Base-by-base conservation (phyloP, 1,284 basidiomycete genomes). In the Ceratobasidium sp. region DNA sequence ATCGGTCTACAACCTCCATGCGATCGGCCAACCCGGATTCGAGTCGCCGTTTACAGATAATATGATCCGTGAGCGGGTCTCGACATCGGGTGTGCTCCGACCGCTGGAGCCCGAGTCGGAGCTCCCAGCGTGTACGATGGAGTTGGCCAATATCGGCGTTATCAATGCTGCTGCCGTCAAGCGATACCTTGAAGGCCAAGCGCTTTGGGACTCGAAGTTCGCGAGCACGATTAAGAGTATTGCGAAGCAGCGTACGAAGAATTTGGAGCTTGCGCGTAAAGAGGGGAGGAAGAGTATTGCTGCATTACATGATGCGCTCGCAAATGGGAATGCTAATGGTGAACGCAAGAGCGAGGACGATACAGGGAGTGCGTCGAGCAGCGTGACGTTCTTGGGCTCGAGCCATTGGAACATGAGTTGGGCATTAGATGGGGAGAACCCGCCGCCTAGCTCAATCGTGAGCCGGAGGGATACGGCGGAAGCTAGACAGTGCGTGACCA, bases 31-130 rank as follows among this genome's bases (percentile, higher is more conserved):
- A 18, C 23, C 51, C n/a, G 49, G 61, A 6, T 75, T 60, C 63
- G 55, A 63, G n/a, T 81, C 79, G 18, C 78, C 77, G 3, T 81
- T 84, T 79, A 82, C 83, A 73, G 86, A 87, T 77, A 86, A 88
- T 73, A 93, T 94, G 90, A 95, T 99, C 79, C 90, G 97, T 46
- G 97, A 99, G 85, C 91, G 97, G 13, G 92, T 99, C 26, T 92
- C 93, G 23, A 92, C 93, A 3, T 88, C 89, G 28, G 97, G 97
- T 7, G 85, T 91, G 7, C 88, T 95, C 20, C 91, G 97, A 12
- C 89, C 93, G 0, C 88, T 99, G 80, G 97, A 98, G 83, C 87
- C 91, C 0, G 89, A 90, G 79, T 84, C 87, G 0, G 89, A 93
- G 64, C 87, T 99, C 0, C 85, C 86, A 6, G 93, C 91, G 0